Conservation (phyloP, 768 basidiomycete genomes). For the Phanerochaete sordida region DNA sequence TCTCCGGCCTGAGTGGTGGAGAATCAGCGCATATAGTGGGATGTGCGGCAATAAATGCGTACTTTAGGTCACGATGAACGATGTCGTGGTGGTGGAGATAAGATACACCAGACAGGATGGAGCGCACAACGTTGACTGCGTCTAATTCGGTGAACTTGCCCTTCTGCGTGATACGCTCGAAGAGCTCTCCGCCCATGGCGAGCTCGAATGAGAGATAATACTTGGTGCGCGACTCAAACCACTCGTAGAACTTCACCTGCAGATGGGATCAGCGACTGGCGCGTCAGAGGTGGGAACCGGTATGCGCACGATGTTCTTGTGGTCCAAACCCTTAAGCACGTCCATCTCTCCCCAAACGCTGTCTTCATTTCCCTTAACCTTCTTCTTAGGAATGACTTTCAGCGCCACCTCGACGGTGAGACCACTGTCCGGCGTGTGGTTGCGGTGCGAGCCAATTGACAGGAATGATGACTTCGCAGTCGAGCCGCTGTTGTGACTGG, state of each 20-base stretch:
- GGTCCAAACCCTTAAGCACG: slow-evolving; percentile 83
- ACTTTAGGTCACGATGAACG: slow-evolving; percentile 97
- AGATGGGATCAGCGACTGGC: background rate
- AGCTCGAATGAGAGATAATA: slow-evolving; percentile 97
- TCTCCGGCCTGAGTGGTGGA: slow-evolving; percentile 73
- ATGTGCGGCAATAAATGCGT: slow-evolving; percentile 11
- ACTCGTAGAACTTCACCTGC: slow-evolving; percentile 93
- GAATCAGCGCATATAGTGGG: background rate
- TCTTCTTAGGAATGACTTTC: slow-evolving; percentile 94
- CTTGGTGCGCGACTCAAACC: slow-evolving; percentile 92
- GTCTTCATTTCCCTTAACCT: slow-evolving; percentile 86
- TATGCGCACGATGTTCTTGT: slow-evolving; percentile 82
- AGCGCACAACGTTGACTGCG: slow-evolving; percentile 79
- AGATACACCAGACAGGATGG: slow-evolving; percentile 77
- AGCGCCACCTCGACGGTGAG: slow-evolving; percentile 73
- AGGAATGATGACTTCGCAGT: slow-evolving; percentile 9
- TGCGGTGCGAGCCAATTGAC: slow-evolving; percentile 26
- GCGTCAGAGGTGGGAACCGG: background rate
- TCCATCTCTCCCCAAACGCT: slow-evolving; percentile 94
- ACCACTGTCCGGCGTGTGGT: slow-evolving; percentile 17
- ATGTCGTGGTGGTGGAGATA: slow-evolving; percentile 93
- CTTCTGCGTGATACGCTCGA: slow-evolving; percentile 77
- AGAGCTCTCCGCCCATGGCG: slow-evolving; percentile 91
- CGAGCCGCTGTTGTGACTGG: background rate
- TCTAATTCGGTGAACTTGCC: slow-evolving; percentile 96